Base-by-base conservation (phyloP, 352 stramenopile species). In the Thalassiosira mediterranea region DNA sequence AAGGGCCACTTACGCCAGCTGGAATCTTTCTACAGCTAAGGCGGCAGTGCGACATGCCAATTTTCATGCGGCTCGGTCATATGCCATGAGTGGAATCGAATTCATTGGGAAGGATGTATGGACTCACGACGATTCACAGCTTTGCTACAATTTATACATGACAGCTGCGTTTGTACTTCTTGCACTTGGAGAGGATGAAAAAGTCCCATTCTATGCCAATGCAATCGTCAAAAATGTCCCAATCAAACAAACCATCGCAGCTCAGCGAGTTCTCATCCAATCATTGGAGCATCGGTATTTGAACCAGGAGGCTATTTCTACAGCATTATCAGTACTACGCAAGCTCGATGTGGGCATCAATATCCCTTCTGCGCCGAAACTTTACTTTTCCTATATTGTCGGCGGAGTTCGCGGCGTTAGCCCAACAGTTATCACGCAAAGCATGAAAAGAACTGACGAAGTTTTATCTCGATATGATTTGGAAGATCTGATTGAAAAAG, bases 51-150 rank as follows among this genome's bases (percentile, higher is more conserved):
- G 42, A 15, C 28, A 42, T 13, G 61, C 40, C 13, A 57, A 72
- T 42, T 72, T 64, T 32, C 4, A 29, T 28, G 10, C 49, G 15
- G 52, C 62, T 31, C 13, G 19, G 25, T 25, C 61, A 26, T 72
- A 64, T 29, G 61, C 8, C 62, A 63, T 29, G 40, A 72, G 46
- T 7, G 62, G 62, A 57, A 63, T 72, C 8, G 13, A 0, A 0
- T 57, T 72, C 29, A 15, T 72, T 19, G 28, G 29, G 2, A 28
- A 40, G 3, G 3, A 32, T 5, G 8, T 31, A 2, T 72, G 62
- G 62, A 28, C 15, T 5, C 15, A 64, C 4, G 51, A 63, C 8
- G 31, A 32, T n/a, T 32, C n/a, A 38, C 10, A 64, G 1, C 54
- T 72, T 26, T 64, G 49, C 21, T 17, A 15, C 10, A 26, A 15